These are phyloP conservation scores for Boletus pseudo-olivaceus DNA, from an alignment of 768 basidiomycete species.

Conservation along the genomic window DNA sequence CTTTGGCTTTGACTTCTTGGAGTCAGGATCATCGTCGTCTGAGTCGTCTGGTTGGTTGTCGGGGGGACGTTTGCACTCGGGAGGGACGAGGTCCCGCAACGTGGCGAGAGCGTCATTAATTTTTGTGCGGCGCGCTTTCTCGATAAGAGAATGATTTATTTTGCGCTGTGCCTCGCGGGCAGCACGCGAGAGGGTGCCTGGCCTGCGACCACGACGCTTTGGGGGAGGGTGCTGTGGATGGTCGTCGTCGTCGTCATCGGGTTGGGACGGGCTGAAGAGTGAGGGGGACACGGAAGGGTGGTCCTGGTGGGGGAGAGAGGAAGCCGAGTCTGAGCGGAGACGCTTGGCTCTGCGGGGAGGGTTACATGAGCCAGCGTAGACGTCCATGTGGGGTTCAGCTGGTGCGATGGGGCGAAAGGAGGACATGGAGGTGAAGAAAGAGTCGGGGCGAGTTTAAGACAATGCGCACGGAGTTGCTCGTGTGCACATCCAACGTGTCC, in stretches of 20 bases:
- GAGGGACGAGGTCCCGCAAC: conserved; percentile 73
- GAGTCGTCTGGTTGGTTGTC: conserved; percentile 27
- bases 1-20: conserved; percentile 27
- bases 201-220: conserved; percentile 70
- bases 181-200: conserved; percentile 66
- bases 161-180: conserved; percentile 86
- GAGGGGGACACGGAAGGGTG: not conserved
- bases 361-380: conserved; percentile 40
- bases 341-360: conserved; percentile 48
- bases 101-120: conserved; percentile 88
- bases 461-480: conserved; percentile 13
- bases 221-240: conserved; percentile 27
- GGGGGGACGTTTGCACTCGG: conserved; percentile 39
- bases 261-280: conserved; percentile 13
- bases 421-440: conserved; percentile 12
- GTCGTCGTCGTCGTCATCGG: conserved; percentile 28
- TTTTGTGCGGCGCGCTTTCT: conserved; percentile 90
- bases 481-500: conserved; percentile 22
- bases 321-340: conserved; percentile 21
- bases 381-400: conserved; percentile 15
- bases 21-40: conserved; percentile 34
- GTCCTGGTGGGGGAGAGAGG: not conserved
- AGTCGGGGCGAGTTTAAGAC: not conserved
- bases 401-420: conserved; percentile 28
- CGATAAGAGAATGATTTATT: conserved; percentile 92